phyloP scores from a whole-genome alignment of 163 green algal genomes.

The Prototheca cutis region DNA sequence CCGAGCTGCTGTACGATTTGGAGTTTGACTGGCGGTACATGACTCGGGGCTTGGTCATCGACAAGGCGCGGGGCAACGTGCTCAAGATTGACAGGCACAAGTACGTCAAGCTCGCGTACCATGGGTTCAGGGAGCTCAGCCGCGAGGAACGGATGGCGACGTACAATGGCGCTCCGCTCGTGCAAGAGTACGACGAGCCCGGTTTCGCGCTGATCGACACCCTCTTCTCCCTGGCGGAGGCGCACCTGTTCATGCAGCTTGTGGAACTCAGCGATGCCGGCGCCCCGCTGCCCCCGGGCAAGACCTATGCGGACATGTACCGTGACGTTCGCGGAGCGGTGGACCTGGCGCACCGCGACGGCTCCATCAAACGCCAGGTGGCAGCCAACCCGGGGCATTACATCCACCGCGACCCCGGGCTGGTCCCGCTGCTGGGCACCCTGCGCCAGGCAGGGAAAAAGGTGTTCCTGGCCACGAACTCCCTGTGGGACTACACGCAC shows the following conservation, averaged over 20 bases:
- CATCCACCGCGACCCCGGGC: slow-evolving; percentile 68
- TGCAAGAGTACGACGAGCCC: slow-evolving; percentile 71
- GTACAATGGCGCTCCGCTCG: slow-evolving; percentile 31
- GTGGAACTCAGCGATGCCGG: slow-evolving; percentile 7
- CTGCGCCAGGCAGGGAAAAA: slow-evolving; percentile 58
- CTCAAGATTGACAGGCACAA: slow-evolving; percentile 62
- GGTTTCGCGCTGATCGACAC: slow-evolving; percentile 91
- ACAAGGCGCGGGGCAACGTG: slow-evolving; percentile 68
- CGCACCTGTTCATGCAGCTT: slow-evolving; percentile 84
- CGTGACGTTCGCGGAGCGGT: slow-evolving; percentile 80
- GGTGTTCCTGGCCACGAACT: slow-evolving; percentile 91
- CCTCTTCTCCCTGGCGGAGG: slow-evolving; percentile 90
- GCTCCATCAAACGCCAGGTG: slow-evolving; percentile 85
- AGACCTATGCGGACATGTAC: slow-evolving; percentile 16
- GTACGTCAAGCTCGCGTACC: slow-evolving; percentile 95
- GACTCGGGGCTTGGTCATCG: slow-evolving; percentile 88
- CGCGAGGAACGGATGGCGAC: slow-evolving; percentile 51
- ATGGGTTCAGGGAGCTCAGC: slow-evolving; percentile 73
- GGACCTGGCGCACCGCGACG: slow-evolving; percentile 94
- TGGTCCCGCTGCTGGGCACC: slow-evolving; percentile 67
- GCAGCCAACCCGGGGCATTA: slow-evolving; percentile 79
- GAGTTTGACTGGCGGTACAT: slow-evolving; percentile 94
- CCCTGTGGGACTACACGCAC: slow-evolving; percentile 93
- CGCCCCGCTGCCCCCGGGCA: not conserved
- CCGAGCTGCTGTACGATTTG: slow-evolving; percentile 40